Base-by-base conservation (phyloP, 2,329 filamentous ascomycete species). In the Geosmithia morbida region DNA sequence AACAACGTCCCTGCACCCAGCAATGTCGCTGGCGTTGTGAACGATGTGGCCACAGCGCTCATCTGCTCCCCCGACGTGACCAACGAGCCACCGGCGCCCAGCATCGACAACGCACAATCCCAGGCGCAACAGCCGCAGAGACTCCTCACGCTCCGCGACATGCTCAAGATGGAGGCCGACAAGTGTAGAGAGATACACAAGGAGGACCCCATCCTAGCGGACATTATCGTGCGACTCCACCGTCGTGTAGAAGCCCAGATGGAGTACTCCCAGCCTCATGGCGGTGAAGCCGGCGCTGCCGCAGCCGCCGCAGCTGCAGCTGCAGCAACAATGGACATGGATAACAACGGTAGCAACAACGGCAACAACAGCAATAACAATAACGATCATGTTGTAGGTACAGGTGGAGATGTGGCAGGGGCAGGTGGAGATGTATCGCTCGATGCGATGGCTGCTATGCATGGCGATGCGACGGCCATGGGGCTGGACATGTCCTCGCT, bases 31-130 rank as follows among this genome's bases (percentile, higher is more conserved):
- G 37, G 45, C 33, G 66, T 81, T 5, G 78, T 77, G 0, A 75
- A 87, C 48, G 85, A 89, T 54, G 71, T 88, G 10, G 83, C 76
- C 2, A 77, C 75, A 2, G 76, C 81, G 1, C 66, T 89, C 7
- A 69, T 89, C 10, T 86, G 83, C 56, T 78, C 83, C 1, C 82
- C 83, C 0, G 72, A 81, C 54, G 68, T 68, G 1, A 70, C 64
- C 37, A 74, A 70, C 53, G 61, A 69, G 49, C 59, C 59, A 5
- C 62, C 62, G 5, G 58, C 61, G 0, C 51, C 50, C 18, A 50
- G 61, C 46, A 50, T 63, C 19, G 66, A 66, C 50, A 58, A 61
- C 6, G 55, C 63, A 43, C 58, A 65, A 56, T 49, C 65, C 44
- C 44, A 20, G 41, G 33, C 39, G 40, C 59, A 58, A 2, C 55